phyloP scores from a whole-genome alignment of 176 grass and related monocot genomes.

The Thinopyrum elongatum region DNA sequence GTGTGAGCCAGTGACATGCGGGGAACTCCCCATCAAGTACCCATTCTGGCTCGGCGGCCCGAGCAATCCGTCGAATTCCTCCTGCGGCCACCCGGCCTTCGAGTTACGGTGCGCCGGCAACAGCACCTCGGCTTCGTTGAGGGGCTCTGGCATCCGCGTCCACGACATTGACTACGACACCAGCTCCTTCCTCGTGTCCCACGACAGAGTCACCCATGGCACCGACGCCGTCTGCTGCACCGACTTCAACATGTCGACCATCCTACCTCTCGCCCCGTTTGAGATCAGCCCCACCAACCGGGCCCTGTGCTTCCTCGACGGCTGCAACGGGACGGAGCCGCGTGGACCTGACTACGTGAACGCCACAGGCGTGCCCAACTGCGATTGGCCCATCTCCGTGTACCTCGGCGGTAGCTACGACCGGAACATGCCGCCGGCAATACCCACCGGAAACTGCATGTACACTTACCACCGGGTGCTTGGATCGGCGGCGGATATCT shows the following conservation, averaged over 20 bases:
- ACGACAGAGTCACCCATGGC: not conserved
- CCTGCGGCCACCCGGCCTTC: constrained; percentile 49
- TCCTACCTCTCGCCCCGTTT: constrained; percentile 31
- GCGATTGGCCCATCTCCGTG: rapidly evolving
- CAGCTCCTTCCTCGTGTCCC: constrained; percentile 20
- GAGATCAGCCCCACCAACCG: constrained; percentile 12
- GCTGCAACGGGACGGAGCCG: not conserved
- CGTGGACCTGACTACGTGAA: not conserved
- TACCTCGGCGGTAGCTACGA: constrained; percentile 14
- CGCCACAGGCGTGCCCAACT: not conserved
- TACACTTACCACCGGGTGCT: constrained; percentile 35
- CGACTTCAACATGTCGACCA: constrained; percentile 38
- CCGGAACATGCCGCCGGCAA: not conserved
- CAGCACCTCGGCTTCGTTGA: not conserved
- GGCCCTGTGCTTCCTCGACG: constrained; percentile 44
- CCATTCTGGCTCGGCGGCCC: constrained; percentile 36
- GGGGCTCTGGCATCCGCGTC: not conserved
- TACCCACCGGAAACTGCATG: not conserved
- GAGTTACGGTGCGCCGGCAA: constrained; percentile 16
- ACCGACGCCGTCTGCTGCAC: constrained; percentile 22
- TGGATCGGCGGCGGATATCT: too few relatives aligned
- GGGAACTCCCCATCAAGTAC: constrained; percentile 29
- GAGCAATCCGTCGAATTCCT: not conserved
- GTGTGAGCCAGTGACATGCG: constrained; percentile 30
- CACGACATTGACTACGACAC: constrained; percentile 35